These are phyloP conservation scores for Trematosphaeria pertusa DNA, from an alignment of 2,329 filamentous ascomycete genomes.

Conservation along the genomic window DNA sequence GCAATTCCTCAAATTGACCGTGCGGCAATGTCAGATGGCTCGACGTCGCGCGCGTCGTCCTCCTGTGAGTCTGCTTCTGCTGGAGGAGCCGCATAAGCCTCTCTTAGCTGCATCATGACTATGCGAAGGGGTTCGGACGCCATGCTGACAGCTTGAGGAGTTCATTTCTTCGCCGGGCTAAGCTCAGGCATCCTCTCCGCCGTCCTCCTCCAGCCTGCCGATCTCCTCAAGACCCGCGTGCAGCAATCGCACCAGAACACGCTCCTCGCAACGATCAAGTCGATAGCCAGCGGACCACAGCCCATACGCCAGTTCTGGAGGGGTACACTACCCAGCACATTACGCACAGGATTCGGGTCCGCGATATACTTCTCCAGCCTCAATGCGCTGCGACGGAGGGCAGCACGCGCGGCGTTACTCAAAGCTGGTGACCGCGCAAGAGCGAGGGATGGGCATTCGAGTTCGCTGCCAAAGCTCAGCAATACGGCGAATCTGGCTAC, in stretches of 20 bases:
- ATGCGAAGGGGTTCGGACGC: neutral
- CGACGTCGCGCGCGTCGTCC: slow-evolving; percentile 57
- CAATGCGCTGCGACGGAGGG: slow-evolving; percentile 78
- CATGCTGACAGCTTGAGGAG: slow-evolving; percentile 22
- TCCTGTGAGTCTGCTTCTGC: slow-evolving; percentile 48
- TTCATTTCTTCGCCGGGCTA: slow-evolving; percentile 89
- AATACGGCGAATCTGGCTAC: slow-evolving; percentile 86
- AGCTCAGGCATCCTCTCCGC: slow-evolving; percentile 87
- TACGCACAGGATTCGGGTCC: slow-evolving; percentile 90
- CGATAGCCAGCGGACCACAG: slow-evolving; percentile 70
- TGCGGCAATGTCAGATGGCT: slow-evolving; percentile 60
- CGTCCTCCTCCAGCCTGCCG: slow-evolving; percentile 89
- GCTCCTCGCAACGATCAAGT: slow-evolving; percentile 71
- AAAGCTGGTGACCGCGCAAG: slow-evolving; percentile 22
- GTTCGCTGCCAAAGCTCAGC: slow-evolving; percentile 79
- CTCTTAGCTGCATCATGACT: neutral
- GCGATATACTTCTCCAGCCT: slow-evolving; percentile 93
- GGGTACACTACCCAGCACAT: slow-evolving; percentile 88
- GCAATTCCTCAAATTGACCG: slow-evolving; percentile 30
- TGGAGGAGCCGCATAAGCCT: neutral
- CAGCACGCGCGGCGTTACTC: slow-evolving; percentile 55
- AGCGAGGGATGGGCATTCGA: slow-evolving; percentile 58
- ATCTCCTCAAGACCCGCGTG: slow-evolving; percentile 94
- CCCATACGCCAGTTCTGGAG: slow-evolving; percentile 84
- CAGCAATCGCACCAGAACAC: slow-evolving; percentile 81